These are phyloP conservation scores for Tulasnella sp. DNA, from an alignment of 768 basidiomycete genomes.

Conservation along the genomic window DNA sequence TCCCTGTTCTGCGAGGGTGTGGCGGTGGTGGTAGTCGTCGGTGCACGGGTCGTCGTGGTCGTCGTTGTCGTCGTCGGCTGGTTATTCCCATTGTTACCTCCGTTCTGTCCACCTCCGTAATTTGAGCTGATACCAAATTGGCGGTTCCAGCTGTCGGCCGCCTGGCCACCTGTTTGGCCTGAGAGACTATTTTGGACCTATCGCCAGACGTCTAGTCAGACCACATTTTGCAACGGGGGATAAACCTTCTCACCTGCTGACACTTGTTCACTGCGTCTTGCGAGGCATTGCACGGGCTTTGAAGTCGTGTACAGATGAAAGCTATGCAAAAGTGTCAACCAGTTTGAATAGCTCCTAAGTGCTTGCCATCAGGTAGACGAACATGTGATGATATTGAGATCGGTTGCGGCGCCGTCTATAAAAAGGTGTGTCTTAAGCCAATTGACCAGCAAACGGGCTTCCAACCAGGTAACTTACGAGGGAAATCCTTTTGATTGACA, in stretches of 20 bases:
- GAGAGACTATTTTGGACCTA: slow-evolving; percentile 14
- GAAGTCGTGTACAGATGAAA: slow-evolving; percentile 24
- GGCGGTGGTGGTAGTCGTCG: neutral
- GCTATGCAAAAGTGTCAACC: neutral
- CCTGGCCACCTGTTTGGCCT: slow-evolving; percentile 5
- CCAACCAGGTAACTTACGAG: slow-evolving; percentile 1
- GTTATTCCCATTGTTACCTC: neutral
- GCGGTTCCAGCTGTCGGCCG: slow-evolving; percentile 20
- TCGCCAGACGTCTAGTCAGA: neutral
- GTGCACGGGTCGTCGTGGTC: neutral
- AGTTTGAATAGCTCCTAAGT: neutral
- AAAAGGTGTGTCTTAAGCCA: neutral
- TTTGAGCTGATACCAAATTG: slow-evolving; percentile 10
- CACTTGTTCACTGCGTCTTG: neutral
- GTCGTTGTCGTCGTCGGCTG: neutral
- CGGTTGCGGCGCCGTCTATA: slow-evolving; percentile 21
- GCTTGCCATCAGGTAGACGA: neutral
- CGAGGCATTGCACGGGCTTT: slow-evolving; percentile 19
- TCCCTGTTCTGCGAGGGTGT: neutral
- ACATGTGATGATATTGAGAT: slow-evolving; percentile 12
- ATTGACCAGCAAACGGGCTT: neutral
- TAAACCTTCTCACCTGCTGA: neutral
- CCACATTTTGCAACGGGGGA: neutral
- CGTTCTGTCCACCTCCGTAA: neutral
- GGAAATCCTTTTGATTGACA: slow-evolving; percentile 25